Evolutionary conservation across 345 rosid species (phyloP).

Genomic region (Iberis pinnata): DNA sequence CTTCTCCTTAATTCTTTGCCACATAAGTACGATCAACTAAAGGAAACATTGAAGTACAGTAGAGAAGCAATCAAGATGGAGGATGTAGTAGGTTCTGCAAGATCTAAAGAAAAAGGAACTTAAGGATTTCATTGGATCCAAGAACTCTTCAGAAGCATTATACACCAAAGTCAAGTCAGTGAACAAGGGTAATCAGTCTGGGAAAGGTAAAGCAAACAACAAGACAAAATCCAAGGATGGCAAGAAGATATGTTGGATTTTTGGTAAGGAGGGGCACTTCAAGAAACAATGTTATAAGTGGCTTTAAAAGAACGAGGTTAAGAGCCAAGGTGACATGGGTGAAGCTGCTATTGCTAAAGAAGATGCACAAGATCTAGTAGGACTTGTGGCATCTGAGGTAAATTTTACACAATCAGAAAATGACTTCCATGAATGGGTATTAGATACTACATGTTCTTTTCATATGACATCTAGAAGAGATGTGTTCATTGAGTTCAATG

Average conservation of each 20-base stretch:
- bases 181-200: no score
- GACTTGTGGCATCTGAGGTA: background rate
- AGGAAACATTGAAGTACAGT: background rate
- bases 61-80: background rate
- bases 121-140: no score
- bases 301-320: background rate
- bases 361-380: background rate
- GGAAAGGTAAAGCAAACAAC: no score
- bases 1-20: background rate
- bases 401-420: background rate
- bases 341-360: background rate
- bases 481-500: accelerated
- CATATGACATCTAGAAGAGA: background rate
- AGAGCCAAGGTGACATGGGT: background rate
- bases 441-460: background rate
- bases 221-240: background rate
- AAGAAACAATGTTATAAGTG: background rate
- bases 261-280: background rate
- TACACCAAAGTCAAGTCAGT: no score
- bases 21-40: background rate
- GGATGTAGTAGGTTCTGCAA: background rate
- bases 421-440: background rate
- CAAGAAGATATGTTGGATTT: background rate
- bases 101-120: background rate
- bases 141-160: no score